phyloP scores from a whole-genome alignment of 805 yeast species.

The Yamadazyma scolyti region DNA sequence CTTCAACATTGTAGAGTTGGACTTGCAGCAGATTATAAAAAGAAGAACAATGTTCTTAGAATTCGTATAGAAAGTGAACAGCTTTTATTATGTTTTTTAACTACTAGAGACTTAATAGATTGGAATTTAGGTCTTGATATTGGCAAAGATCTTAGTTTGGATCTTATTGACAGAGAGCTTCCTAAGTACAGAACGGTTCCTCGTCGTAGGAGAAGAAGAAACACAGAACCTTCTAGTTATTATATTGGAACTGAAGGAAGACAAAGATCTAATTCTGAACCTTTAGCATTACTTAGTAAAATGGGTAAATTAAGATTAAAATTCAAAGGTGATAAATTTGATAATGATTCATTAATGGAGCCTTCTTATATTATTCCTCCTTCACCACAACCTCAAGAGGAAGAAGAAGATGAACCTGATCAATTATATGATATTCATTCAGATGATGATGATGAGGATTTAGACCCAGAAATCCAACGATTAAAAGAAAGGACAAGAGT shows the following conservation, averaged over 20 bases:
- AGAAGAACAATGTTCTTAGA: constrained; percentile 64
- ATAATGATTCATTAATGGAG: constrained; percentile 3
- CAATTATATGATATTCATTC: constrained; percentile 6
- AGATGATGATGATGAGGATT: constrained; percentile 11
- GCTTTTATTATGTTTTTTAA: constrained; percentile 60
- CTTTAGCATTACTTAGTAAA: constrained; percentile 16
- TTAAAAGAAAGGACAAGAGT: constrained; percentile 2
- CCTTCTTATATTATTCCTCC: constrained; percentile 4
- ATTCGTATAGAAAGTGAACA: constrained; percentile 83
- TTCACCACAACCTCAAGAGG: constrained; percentile 4
- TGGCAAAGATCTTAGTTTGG: constrained; percentile 79
- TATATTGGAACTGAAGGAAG: constrained; percentile 3
- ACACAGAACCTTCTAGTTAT: neutral
- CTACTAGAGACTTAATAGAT: constrained; percentile 62
- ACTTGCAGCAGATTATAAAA: constrained; percentile 78
- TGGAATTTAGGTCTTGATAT: constrained; percentile 74
- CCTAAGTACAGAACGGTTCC: constrained; percentile 84
- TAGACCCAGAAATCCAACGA: constrained; percentile 10
- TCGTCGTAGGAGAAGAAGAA: constrained; percentile 54
- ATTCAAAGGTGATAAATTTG: constrained; percentile 9
- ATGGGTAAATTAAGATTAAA: constrained; percentile 20
- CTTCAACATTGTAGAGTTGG: constrained; percentile 85
- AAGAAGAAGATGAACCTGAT: constrained; percentile 5
- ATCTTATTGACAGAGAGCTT: constrained; percentile 62
- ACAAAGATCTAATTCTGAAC: constrained; percentile 18